These are phyloP conservation scores for Nothophaeocryptopus gaeumannii DNA, from an alignment of 2,329 filamentous ascomycete species.

Conservation along the genomic window DNA sequence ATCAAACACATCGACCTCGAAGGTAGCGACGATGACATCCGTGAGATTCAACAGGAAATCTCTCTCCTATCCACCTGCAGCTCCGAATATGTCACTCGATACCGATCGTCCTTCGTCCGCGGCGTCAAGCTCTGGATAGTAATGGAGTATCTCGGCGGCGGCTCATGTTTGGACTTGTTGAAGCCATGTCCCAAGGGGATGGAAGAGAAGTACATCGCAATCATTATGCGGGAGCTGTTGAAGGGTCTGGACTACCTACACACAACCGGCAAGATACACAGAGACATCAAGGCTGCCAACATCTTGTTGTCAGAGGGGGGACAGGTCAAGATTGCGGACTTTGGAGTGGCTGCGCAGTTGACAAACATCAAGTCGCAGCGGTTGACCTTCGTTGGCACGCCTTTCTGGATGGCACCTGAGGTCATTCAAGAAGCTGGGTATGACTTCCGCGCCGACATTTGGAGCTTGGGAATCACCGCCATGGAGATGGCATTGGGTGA, in stretches of 20 bases:
- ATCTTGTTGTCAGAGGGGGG: conserved; percentile 89
- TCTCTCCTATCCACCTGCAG: conserved; percentile 91
- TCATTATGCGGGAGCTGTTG: conserved; percentile 88
- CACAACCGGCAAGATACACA: conserved; percentile 89
- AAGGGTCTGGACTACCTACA: conserved; percentile 91
- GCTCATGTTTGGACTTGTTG: conserved; percentile 88
- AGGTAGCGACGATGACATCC: conserved; percentile 96
- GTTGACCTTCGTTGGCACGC: conserved; percentile 95
- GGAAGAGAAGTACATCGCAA: conserved; percentile 84
- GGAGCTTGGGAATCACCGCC: conserved; percentile 87
- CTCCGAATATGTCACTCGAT: conserved; percentile 90
- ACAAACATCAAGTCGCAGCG: conserved; percentile 97
- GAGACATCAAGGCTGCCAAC: conserved; percentile 97
- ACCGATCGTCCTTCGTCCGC: conserved; percentile 92
- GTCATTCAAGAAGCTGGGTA: conserved; percentile 83
- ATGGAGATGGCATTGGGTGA: conserved; percentile 87
- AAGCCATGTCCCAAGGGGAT: conserved; percentile 75
- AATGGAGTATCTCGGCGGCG: conserved; percentile 95
- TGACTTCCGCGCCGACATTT: conserved; percentile 90
- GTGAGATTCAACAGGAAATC: conserved; percentile 97
- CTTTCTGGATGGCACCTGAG: conserved; percentile 96
- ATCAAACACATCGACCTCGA: conserved; percentile 99
- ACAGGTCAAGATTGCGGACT: conserved; percentile 89
- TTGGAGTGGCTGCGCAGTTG: conserved; percentile 92
- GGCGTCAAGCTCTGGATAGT: conserved; percentile 99